Conservation (phyloP, 768 basidiomycete genomes). For the Hortiboletus flavorubellus region DNA sequence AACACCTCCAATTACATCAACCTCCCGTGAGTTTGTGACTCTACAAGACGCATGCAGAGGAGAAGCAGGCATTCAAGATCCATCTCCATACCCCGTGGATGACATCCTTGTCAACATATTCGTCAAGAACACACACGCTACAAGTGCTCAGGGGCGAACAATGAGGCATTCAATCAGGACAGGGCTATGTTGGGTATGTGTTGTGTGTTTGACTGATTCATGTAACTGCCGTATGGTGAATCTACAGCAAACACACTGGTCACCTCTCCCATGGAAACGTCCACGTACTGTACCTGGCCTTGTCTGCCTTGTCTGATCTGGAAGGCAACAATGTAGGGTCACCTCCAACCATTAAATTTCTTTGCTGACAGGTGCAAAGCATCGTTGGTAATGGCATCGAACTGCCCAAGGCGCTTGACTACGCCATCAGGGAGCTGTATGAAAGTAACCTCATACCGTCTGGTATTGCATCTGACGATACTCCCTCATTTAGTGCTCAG, state of each 20-base stretch:
- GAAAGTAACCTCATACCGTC: constrained; percentile 42
- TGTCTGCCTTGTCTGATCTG: constrained; percentile 54
- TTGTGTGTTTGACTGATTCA: not conserved
- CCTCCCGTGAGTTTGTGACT: too few relatives aligned
- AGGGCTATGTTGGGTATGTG: constrained; percentile 46
- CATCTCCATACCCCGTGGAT: constrained; percentile 44
- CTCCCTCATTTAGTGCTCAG: constrained; percentile 50
- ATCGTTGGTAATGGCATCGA: constrained; percentile 48
- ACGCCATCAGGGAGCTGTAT: constrained; percentile 65
- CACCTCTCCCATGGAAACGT: constrained; percentile 49
- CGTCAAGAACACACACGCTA: constrained; percentile 77
- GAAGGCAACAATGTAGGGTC: constrained; percentile 28
- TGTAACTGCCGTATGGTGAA: not conserved
- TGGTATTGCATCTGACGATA: not conserved
- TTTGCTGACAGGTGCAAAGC: constrained; percentile 48
- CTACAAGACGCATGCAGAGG: too few relatives aligned
- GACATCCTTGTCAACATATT: constrained; percentile 63
- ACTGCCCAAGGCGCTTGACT: constrained; percentile 53
- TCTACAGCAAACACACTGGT: constrained; percentile 40
- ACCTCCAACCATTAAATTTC: constrained; percentile 45
- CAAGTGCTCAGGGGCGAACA: constrained; percentile 59
- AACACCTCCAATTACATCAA: too few relatives aligned
- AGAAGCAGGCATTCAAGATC: constrained; percentile 21
- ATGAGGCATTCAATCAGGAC: constrained; percentile 58
- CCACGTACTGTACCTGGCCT: constrained; percentile 72